Evolutionary conservation across 768 basidiomycete genomes (phyloP).

Genomic region (Lentinula raphanica): DNA sequence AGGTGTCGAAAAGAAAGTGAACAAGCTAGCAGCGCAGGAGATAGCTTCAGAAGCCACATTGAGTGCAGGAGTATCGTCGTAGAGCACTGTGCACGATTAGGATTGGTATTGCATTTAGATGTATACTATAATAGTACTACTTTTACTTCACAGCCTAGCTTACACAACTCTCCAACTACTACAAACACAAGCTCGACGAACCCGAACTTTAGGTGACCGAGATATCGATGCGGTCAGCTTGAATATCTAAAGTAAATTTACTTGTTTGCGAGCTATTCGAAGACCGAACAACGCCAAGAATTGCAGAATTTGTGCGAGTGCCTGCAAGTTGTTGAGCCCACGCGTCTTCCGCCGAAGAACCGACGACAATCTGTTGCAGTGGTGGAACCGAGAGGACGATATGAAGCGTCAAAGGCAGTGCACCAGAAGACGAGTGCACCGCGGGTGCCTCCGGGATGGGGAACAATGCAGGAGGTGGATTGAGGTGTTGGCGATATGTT

Average conservation of each 20-base stretch:
- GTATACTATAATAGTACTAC: no score
- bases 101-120: background rate
- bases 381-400: constrained; percentile 14
- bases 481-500: constrained; percentile 50
- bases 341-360: constrained; percentile 4
- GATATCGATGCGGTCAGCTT: background rate
- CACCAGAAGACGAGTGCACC: constrained; percentile 3
- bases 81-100: no score
- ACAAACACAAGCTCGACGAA: no score
- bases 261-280: background rate
- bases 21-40: constrained; percentile 2
- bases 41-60: background rate
- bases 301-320: background rate
- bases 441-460: background rate
- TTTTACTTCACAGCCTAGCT: no score
- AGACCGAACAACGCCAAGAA: background rate
- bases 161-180: no score
- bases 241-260: background rate
- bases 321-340: constrained; percentile 20
- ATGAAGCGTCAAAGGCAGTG: constrained; percentile 17
- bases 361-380: constrained; percentile 9
- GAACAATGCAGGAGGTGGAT: constrained; percentile 32
- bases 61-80: background rate
- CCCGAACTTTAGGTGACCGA: background rate
- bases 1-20: constrained; percentile 34